Evolutionary conservation across 768 basidiomycete species (phyloP).

Genomic region (Suillus alpinus): DNA sequence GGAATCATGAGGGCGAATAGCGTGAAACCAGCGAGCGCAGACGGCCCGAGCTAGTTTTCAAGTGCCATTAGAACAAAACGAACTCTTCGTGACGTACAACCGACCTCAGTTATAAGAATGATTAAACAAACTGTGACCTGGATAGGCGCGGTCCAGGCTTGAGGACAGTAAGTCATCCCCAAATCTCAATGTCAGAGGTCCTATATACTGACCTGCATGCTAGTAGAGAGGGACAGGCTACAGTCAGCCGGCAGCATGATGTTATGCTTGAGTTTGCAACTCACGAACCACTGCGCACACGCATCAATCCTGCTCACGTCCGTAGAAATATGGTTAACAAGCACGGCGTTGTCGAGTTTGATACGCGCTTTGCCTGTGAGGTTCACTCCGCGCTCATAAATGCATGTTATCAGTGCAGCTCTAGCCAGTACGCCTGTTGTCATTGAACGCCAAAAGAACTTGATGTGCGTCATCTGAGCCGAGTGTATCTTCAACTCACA

Average conservation of each 20-base stretch:
- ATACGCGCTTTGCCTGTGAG: conserved; percentile 67
- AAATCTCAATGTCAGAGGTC: not conserved
- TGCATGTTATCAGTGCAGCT: conserved; percentile 62
- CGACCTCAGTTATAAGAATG: conserved; percentile 56
- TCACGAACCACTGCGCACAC: conserved; percentile 72
- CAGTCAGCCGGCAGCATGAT: not conserved
- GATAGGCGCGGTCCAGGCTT: conserved; percentile 68
- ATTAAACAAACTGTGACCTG: conserved; percentile 60
- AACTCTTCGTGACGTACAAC: conserved; percentile 5
- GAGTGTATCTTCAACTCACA: not conserved
- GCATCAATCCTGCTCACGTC: conserved; percentile 64
- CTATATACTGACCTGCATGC: conserved; percentile 37
- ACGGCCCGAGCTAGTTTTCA: conserved; percentile 54
- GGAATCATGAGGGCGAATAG: conserved; percentile 63
- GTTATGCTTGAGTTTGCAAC: conserved; percentile 20
- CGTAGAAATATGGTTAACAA: conserved; percentile 62
- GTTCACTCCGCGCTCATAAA: conserved; percentile 67
- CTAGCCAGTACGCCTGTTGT: conserved; percentile 62
- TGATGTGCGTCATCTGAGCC: not conserved
- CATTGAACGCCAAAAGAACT: conserved; percentile 76
- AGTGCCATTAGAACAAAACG: not conserved
- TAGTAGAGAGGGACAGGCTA: conserved; percentile 11
- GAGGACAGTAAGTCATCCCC: not conserved
- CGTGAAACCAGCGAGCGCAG: conserved; percentile 68
- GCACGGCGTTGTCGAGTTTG: conserved; percentile 55